Percentiles rank a stretch among this genome's conserved stretches.
Evolutionary conservation across 2,329 filamentous ascomycete genomes (phyloP).

Genomic region (Aspergillus tamarii): DNA sequence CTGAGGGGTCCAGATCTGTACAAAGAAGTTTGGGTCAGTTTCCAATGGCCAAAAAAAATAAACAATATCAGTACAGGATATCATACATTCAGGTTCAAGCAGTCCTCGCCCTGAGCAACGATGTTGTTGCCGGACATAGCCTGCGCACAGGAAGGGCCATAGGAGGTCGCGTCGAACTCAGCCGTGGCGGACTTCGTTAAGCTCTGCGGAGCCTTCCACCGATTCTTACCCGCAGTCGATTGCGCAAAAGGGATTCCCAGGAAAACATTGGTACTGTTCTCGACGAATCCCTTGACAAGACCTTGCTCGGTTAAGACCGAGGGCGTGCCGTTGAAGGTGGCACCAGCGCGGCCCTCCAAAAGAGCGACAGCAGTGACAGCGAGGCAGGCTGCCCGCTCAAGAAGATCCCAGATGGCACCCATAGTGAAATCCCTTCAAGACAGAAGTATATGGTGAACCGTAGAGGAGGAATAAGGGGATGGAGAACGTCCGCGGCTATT

Average conservation of each 20-base stretch:
- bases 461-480: neutral
- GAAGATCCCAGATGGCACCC: conserved; percentile 12
- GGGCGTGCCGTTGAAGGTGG: conserved; percentile 9
- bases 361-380: conserved; percentile 17
- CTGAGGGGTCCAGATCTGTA: conserved; percentile 23
- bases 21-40: neutral
- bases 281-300: conserved; percentile 25
- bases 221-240: conserved; percentile 24
- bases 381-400: conserved; percentile 15
- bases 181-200: conserved; percentile 14
- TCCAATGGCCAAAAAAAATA: too few relatives aligned
- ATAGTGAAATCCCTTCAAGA: conserved; percentile 11
- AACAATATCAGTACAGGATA: neutral
- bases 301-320: conserved; percentile 25
- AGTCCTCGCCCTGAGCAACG: conserved; percentile 26
- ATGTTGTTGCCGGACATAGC: conserved; percentile 27
- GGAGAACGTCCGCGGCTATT: neutral
- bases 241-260: conserved; percentile 29
- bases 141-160: conserved; percentile 27
- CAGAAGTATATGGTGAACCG: neutral
- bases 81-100: conserved; percentile 22
- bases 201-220: conserved; percentile 25
- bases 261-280: conserved; percentile 29
- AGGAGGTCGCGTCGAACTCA: conserved; percentile 21
- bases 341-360: conserved; percentile 9